These are phyloP conservation scores for Arabis hirsuta DNA, from an alignment of 345 rosid species.

Conservation along the genomic window DNA sequence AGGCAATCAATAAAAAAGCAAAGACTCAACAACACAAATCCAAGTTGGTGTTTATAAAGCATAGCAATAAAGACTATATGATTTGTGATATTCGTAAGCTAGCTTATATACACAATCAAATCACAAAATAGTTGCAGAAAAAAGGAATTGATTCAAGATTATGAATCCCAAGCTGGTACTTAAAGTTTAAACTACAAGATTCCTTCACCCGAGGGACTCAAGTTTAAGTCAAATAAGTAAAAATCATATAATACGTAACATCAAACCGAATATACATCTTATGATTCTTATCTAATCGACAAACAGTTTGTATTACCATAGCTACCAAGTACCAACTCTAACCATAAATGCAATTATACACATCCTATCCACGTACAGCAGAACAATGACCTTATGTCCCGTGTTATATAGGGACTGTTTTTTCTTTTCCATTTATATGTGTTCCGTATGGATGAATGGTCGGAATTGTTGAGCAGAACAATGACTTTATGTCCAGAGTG, in stretches of 20 bases:
- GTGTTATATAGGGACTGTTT: background rate
- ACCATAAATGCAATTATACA: constrained; percentile 6
- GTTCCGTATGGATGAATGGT: background rate
- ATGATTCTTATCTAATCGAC: background rate
- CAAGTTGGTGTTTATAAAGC: background rate
- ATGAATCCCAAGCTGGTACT: background rate
- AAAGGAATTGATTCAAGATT: background rate
- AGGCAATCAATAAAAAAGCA: background rate
- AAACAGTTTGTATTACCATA: background rate
- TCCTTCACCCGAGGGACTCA: background rate
- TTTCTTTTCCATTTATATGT: background rate
- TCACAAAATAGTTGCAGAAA: background rate
- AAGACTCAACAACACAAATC: background rate
- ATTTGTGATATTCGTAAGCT: background rate
- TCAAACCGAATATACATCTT: background rate
- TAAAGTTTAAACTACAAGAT: background rate
- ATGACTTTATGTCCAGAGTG: background rate
- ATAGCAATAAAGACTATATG: background rate
- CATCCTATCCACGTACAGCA: background rate
- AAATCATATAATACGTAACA: background rate
- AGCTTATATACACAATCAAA: background rate
- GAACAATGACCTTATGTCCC: too few relatives aligned
- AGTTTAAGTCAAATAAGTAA: background rate
- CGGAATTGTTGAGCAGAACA: background rate
- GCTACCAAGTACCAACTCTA: background rate